A percentile compares a stretch with the other conserved stretches of the same genome.
Evolutionary conservation across 75 land plant genomes (phyloP).

Genomic region (Pinus taeda): DNA sequence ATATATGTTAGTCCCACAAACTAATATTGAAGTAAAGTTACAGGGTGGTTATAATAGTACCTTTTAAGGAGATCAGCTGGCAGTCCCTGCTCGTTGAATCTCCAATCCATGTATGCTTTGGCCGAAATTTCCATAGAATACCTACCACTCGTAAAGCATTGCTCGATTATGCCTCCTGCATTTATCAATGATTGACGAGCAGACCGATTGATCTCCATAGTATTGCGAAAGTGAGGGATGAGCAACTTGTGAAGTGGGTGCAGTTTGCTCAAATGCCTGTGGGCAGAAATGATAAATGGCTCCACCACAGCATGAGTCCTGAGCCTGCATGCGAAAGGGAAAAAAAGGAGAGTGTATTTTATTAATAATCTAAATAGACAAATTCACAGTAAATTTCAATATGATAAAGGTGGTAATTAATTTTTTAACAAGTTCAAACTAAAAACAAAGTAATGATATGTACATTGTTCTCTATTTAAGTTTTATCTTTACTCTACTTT

Average conservation of each 20-base stretch:
- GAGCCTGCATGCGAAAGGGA: conserved; percentile 20
- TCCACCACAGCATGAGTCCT: conserved; percentile 61
- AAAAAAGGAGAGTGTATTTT: not conserved
- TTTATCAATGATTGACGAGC: conserved; percentile 53
- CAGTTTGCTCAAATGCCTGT: conserved; percentile 61
- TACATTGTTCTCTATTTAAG: too few species aligned
- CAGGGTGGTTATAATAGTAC: not conserved
- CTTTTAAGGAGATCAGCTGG: conserved; percentile 67
- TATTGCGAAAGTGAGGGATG: conserved; percentile 69
- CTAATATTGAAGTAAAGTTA: too few species aligned
- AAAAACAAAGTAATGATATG: too few species aligned
- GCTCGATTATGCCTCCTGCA: conserved; percentile 59
- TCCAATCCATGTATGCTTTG: conserved; percentile 49
- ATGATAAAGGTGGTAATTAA: too few species aligned
- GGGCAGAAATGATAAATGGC: conserved; percentile 69
- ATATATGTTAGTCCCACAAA: too few species aligned
- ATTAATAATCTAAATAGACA: not conserved
- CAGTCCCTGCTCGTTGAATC: conserved; percentile 53
- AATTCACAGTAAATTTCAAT: too few species aligned
- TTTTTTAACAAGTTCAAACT: too few species aligned
- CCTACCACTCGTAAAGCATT: conserved; percentile 29
- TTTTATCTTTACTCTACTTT: too few species aligned
- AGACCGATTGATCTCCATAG: conserved; percentile 67
- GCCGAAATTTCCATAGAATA: conserved; percentile 60
- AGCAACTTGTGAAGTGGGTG: conserved; percentile 73